These are phyloP conservation scores for Brassica incana DNA, from an alignment of 345 rosid species.

Conservation along the genomic window DNA sequence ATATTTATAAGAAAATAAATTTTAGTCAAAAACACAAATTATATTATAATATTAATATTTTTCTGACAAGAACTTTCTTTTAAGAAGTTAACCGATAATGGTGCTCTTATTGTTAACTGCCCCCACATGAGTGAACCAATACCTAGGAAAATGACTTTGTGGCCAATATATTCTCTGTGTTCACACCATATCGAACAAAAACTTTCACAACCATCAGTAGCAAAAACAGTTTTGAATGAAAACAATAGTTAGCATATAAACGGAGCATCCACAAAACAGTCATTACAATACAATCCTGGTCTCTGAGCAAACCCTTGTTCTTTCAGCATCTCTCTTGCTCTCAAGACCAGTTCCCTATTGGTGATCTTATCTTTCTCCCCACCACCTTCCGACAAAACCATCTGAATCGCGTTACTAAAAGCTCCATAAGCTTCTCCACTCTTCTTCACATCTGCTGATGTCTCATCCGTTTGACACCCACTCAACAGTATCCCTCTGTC, in stretches of 20 bases:
- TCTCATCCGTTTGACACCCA: constrained; percentile 89
- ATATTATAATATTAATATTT: no score
- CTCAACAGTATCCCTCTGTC: constrained; percentile 78
- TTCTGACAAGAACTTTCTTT: no score
- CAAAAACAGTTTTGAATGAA: not conserved
- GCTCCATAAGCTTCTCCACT: constrained; percentile 76
- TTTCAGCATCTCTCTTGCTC: constrained; percentile 60
- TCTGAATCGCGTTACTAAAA: constrained; percentile 81
- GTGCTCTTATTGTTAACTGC: no score
- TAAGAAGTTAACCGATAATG: no score
- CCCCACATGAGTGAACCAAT: no score
- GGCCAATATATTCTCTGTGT: not conserved
- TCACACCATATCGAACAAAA: not conserved
- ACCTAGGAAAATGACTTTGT: not conserved
- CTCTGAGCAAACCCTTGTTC: constrained; percentile 75
- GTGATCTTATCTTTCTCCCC: constrained; percentile 46
- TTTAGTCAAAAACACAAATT: no score
- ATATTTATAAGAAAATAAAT: no score
- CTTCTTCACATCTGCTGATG: constrained; percentile 85
- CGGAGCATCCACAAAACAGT: constrained; percentile 51
- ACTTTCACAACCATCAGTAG: not conserved
- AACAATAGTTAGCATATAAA: constrained; percentile 45
- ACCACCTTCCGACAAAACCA: constrained; percentile 51
- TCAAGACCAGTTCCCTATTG: constrained; percentile 58
- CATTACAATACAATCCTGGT: constrained; percentile 85